Base-by-base conservation (phyloP, 768 basidiomycete species). In the Mycena floridula region DNA sequence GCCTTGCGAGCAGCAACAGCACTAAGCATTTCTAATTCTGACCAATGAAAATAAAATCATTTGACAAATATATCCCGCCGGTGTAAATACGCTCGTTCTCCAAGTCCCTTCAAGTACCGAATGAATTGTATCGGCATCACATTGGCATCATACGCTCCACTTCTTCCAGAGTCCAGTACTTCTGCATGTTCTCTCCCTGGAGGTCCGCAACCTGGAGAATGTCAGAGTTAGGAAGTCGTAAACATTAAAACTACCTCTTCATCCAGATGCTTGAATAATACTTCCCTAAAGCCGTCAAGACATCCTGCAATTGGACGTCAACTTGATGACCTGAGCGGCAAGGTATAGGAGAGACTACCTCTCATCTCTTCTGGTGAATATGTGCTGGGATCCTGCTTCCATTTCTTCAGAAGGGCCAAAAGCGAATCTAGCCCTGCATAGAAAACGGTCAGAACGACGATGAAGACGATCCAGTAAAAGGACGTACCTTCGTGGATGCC, bases 1-100 rank as follows among this genome's bases (percentile, higher is more conserved):
- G 80, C 81, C 54, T 80, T 85, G 25, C 85, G 74, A 2, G 83
- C 84, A 23, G 84, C 84, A 39, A 89, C 66, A 2, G 85, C 85
- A 54, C 82, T 85, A 41, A 87, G 66, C 84, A 85, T 85, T n/a
- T n/a, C n/a, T n/a, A n/a, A n/a, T n/a, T n/a, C n/a, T n/a, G n/a
- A n/a, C n/a, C n/a, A n/a, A n/a, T n/a, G n/a, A n/a, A n/a, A n/a
- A n/a, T n/a, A n/a, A n/a, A n/a, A n/a, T n/a, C n/a, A n/a, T n/a
- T n/a, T n/a, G n/a, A n/a, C n/a, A n/a, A n/a, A n/a, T n/a, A n/a
- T n/a, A n/a, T n/a, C n/a, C n/a, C n/a, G n/a, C n/a, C n/a, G n/a
- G n/a, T n/a, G n/a, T n/a, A n/a, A n/a, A n/a, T n/a, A n/a, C n/a
- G n/a, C n/a, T n/a, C n/a, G n/a, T n/a, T n/a, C n/a, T n/a, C n/a